Conservation (phyloP, 1,284 basidiomycete genomes). For the Lignosus rhinocerotis region DNA sequence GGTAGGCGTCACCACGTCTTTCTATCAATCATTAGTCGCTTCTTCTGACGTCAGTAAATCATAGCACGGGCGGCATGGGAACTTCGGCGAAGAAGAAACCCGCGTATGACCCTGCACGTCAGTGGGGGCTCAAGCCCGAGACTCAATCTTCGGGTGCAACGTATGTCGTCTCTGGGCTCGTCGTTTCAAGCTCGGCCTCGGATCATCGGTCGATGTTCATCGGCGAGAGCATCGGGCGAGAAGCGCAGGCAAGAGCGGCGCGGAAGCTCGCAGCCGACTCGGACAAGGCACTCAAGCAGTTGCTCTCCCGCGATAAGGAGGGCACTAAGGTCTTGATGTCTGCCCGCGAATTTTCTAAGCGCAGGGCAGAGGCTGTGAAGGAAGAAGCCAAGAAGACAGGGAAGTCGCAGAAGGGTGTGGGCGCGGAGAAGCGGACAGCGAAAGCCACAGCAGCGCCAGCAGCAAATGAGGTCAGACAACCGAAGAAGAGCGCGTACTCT, state of each 20-base stretch:
- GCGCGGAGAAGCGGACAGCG: conserved; percentile 6
- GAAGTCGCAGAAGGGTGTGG: conserved; percentile 30
- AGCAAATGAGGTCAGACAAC: conserved; percentile 16
- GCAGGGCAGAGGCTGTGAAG: conserved; percentile 30
- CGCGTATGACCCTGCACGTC: conserved; percentile 62
- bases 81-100: conserved; percentile 48
- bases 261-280: conserved; percentile 60
- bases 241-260: conserved; percentile 70
- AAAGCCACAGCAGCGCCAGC: background rate
- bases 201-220: conserved; percentile 52
- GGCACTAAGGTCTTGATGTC: conserved; percentile 60
- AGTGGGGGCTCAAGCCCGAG: conserved; percentile 73
- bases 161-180: conserved; percentile 78
- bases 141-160: conserved; percentile 54
- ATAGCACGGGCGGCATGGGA: conserved; percentile 71
- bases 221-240: conserved; percentile 70
- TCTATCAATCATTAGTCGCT: background rate
- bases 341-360: conserved; percentile 48
- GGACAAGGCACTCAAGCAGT: conserved; percentile 56
- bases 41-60: background rate
- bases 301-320: conserved; percentile 63
- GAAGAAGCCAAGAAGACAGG: conserved; percentile 26
- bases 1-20: conserved; percentile 46
- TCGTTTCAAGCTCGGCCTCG: conserved; percentile 49
- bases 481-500: conserved; percentile 54